Evolutionary conservation across 2,329 filamentous ascomycete species (phyloP).

Genomic region (Rhytidhysteron rufulum): DNA sequence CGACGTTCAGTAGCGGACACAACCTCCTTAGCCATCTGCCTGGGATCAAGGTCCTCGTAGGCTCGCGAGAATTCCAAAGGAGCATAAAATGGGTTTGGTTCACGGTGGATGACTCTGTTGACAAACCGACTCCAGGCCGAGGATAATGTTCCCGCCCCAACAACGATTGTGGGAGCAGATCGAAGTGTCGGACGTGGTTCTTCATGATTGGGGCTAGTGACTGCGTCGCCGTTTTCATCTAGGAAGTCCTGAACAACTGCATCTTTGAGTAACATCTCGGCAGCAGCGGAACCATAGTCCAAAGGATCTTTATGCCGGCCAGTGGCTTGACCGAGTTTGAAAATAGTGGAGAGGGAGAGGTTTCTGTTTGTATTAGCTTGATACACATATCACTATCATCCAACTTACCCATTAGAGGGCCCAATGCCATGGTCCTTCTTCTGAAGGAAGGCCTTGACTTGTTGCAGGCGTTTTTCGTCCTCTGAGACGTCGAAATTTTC

Average conservation of each 20-base stretch:
- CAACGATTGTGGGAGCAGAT: constrained; percentile 38
- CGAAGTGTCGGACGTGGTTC: constrained; percentile 34
- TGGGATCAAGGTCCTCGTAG: constrained; percentile 77
- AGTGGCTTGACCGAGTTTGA: constrained; percentile 59
- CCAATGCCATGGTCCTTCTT: constrained; percentile 76
- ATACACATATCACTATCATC: background rate
- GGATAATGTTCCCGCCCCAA: constrained; percentile 58
- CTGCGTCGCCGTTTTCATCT: constrained; percentile 60
- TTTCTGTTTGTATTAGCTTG: constrained; percentile 46
- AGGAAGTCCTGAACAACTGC: constrained; percentile 93
- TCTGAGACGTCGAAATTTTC: constrained; percentile 99
- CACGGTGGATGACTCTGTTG: constrained; percentile 57
- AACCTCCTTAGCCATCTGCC: constrained; percentile 85
- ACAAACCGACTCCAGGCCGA: constrained; percentile 59
- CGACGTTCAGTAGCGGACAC: constrained; percentile 77
- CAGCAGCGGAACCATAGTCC: constrained; percentile 85
- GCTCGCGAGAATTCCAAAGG: constrained; percentile 66
- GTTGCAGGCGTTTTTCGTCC: constrained; percentile 94
- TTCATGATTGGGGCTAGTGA: constrained; percentile 18
- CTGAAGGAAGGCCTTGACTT: constrained; percentile 91
- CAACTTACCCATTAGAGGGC: constrained; percentile 51
- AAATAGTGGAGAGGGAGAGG: constrained; percentile 64
- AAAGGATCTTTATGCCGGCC: constrained; percentile 71
- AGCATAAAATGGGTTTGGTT: constrained; percentile 94
- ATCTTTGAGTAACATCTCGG: constrained; percentile 96